Evolutionary conservation across 768 basidiomycete species (phyloP).

Genomic region (Podaxis mareebaensis): DNA sequence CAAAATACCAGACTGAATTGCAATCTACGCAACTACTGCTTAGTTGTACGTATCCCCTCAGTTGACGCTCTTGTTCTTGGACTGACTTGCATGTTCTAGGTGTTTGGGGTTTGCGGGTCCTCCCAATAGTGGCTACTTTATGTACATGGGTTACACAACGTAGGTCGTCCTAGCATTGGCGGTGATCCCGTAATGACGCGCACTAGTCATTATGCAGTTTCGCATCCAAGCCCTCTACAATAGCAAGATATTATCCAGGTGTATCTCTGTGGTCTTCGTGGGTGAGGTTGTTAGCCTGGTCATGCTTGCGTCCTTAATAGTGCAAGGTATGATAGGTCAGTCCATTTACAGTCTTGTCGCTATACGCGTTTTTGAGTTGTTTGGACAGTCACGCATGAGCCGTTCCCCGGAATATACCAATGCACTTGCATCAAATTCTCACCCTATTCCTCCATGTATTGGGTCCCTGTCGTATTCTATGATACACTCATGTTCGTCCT

Average conservation of each 20-base stretch:
- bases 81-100: conserved; percentile 16
- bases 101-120: conserved; percentile 23
- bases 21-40: not conserved
- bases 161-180: conserved; percentile 5
- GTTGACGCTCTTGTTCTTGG: not conserved
- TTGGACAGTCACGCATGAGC: conserved; percentile 8
- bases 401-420: conserved; percentile 12
- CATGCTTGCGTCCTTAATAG: conserved; percentile 17
- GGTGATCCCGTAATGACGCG: not conserved
- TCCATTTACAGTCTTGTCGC: not conserved
- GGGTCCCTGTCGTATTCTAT: conserved; percentile 30
- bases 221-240: conserved; percentile 21
- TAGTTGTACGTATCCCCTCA: conserved; percentile 19
- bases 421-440: conserved; percentile 20
- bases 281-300: conserved; percentile 22
- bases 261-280: conserved; percentile 22
- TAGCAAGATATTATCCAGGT: conserved; percentile 17
- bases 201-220: conserved; percentile 26
- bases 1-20: not conserved
- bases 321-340: conserved; percentile 22
- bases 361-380: not conserved
- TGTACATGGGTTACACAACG: conserved; percentile 24
- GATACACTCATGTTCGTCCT: conserved; percentile 28
- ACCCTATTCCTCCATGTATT: conserved; percentile 24
- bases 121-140: conserved; percentile 17